Evolutionary conservation across 75 land plant species (phyloP), one percentile per base, ranked within the genome.

Genomic region (Cryptomeria japonica): DNA sequence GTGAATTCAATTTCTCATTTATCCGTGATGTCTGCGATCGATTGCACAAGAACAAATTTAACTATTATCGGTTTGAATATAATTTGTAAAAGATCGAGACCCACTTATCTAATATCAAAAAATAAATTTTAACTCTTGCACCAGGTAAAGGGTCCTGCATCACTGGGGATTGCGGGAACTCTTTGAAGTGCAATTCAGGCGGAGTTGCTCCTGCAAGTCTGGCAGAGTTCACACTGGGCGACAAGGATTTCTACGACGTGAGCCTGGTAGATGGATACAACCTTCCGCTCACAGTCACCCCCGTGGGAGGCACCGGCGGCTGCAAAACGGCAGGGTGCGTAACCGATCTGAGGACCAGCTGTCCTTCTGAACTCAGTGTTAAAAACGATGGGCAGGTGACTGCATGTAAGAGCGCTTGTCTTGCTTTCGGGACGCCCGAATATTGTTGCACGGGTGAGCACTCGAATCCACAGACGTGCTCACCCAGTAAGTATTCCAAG

Each of bases 321-420:
- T 55, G 87, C 87, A 19, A 38, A 0, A 89, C 87, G 37, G 89
- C 92, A 1, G 98, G 86, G 49, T 96, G 98, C 77, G 91, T 86
- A 80, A 92, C 93, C 85, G 98, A 79, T 41, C 11, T 79, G 0
- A 39, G 82, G 46, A 79, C 3, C 19, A 34, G 14, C 0, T 36
- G 56, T 22, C 58, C 86, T 1, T 3, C 86, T 1, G 86, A 49
- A 39, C 39, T 38, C 70, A 51, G 88, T 75, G 9, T 86, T 36
- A 14, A 4, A 18, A 15, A 19, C 70, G 70, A 49, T 15, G 93
- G 94, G 18, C 18, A 87, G 73, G 95, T 95, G 55, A 90, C 95
- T 32, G 99, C 95, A 5, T 97, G 99, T 83, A 92, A 89, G 89
- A 95, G 97, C 87, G 99, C 99, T 19, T 97, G 99, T 83, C 91